phyloP scores from a whole-genome alignment of 805 yeast genomes.

The Cyberlindnera euphorbiae region DNA sequence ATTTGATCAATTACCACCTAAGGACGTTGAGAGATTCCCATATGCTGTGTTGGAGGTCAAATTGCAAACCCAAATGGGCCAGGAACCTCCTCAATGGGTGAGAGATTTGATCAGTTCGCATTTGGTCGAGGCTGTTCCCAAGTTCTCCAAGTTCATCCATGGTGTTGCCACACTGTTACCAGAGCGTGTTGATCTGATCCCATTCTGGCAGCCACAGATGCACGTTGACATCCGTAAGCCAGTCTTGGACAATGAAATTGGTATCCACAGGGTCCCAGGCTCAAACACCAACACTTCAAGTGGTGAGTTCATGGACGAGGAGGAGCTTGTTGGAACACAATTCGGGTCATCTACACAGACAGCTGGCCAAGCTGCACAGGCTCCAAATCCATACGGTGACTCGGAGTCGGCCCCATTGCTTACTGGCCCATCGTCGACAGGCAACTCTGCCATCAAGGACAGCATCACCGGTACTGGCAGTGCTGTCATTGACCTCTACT shows the following conservation, averaged over 20 bases:
- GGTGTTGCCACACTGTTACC: conserved; percentile 93
- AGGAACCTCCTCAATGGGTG: conserved; percentile 98
- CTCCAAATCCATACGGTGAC: conserved; percentile 11
- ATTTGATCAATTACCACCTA: conserved; percentile 75
- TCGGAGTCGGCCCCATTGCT: conserved; percentile 31
- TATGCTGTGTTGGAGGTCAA: conserved; percentile 97
- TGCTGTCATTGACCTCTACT: conserved; percentile 20
- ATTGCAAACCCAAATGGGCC: conserved; percentile 95
- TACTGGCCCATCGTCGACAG: conserved; percentile 14
- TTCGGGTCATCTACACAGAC: conserved; percentile 35
- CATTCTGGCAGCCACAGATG: conserved; percentile 99
- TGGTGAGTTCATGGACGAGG: conserved; percentile 65
- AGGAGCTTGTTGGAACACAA: conserved; percentile 50
- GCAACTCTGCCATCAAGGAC: conserved; percentile 3
- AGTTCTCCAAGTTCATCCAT: conserved; percentile 94
- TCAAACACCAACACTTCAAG: conserved; percentile 31
- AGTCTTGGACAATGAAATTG: conserved; percentile 32
- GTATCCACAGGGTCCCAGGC: conserved; percentile 25
- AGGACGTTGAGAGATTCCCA: conserved; percentile 89
- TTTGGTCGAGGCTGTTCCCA: conserved; percentile 96
- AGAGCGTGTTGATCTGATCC: conserved; percentile 76
- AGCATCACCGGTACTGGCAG: conserved; percentile 9
- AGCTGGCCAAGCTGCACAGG: conserved; percentile 6
- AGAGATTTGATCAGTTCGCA: conserved; percentile 87
- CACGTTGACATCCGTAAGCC: conserved; percentile 92